These are phyloP conservation scores for Rhodotorula sphaerocarpa DNA, from an alignment of 768 basidiomycete species.

Conservation along the genomic window DNA sequence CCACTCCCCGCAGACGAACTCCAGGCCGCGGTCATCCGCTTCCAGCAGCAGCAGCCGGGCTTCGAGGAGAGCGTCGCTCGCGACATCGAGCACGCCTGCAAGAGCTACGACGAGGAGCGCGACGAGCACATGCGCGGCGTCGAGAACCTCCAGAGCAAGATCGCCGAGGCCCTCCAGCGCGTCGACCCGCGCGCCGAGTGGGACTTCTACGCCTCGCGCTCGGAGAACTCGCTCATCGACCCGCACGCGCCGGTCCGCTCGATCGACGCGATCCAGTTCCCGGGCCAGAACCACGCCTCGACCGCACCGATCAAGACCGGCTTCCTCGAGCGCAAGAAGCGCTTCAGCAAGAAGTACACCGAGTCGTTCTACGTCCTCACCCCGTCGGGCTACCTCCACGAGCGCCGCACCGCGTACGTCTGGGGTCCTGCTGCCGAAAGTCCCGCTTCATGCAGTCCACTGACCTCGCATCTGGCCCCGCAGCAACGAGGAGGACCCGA, in stretches of 20 bases:
- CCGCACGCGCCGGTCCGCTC: constrained; percentile 31
- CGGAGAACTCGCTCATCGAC: constrained; percentile 27
- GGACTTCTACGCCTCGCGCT: constrained; percentile 16
- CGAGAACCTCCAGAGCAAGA: constrained; percentile 14
- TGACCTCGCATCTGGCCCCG: constrained; percentile 8
- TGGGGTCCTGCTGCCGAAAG: too few species aligned
- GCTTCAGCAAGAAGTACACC: constrained; percentile 40
- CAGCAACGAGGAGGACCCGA: constrained; percentile 39
- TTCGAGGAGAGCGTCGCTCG: constrained; percentile 29
- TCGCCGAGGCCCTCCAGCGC: constrained; percentile 26
- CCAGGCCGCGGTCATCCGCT: constrained; percentile 36
- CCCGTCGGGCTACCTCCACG: constrained; percentile 41
- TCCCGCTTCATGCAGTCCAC: too few species aligned
- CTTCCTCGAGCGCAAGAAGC: constrained; percentile 41
- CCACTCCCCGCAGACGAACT: constrained; percentile 30
- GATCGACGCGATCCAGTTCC: constrained; percentile 38
- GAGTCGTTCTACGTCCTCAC: constrained; percentile 40
- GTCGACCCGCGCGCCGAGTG: constrained; percentile 29
- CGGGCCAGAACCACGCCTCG: constrained; percentile 37
- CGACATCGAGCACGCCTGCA: constrained; percentile 20
- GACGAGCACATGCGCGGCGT: constrained; percentile 17
- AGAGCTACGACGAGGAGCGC: constrained; percentile 27
- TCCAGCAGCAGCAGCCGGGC: constrained; percentile 35
- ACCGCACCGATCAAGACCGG: constrained; percentile 38
- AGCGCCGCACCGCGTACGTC: constrained; percentile 34